Evolutionary conservation across 2,329 filamentous ascomycete species (phyloP), one percentile per base, ranked within the genome.

Genomic region (Pestalotiopsis sp.): DNA sequence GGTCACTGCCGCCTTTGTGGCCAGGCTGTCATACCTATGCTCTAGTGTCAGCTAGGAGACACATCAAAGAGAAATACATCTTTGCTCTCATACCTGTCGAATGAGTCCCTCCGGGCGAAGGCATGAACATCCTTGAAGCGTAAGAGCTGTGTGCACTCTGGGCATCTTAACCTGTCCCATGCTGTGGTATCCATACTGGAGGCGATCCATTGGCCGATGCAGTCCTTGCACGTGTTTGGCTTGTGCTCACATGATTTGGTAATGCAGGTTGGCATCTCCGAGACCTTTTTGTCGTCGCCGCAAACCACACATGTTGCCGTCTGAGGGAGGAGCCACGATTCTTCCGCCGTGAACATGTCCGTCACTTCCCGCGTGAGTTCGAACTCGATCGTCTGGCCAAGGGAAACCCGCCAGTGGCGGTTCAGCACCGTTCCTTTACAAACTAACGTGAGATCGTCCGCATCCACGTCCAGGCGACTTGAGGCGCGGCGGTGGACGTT

Each of bases 111-210:
- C 0, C 73, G 52, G 0, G 78, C 77, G 66, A 76, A 75, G 7
- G 74, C 70, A 60, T 69, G 74, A 11, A 82, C 75, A 36, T 81
- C 76, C 13, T 72, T 71, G 66, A 77, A 77, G 3, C 68, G 58
- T 12, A 82, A 74, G 3, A 74, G 31, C 23, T 75, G 71, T 11
- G 75, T 70, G 56, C 80, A 82, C 64, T 80, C 79, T 1, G 80
- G 79, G 56, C 80, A 82, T 56, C 72, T 76, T 2, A 82, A 68
- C 36, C 74, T 75, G 68, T 80, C 75, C 78, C 78, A 81, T 0
- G 71, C 68, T 12, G 73, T 64, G 1, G 68, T 70, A 5, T 78
- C 75, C 66, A 80, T 70, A 61, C 77, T 76, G 2, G 76, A 75
- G 20, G 70, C 58, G 31, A 82, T 77, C 80, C 80, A 82, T 39